Base-by-base conservation (phyloP, 164 flowering plant genomes). In the Macadamia integrifolia region DNA sequence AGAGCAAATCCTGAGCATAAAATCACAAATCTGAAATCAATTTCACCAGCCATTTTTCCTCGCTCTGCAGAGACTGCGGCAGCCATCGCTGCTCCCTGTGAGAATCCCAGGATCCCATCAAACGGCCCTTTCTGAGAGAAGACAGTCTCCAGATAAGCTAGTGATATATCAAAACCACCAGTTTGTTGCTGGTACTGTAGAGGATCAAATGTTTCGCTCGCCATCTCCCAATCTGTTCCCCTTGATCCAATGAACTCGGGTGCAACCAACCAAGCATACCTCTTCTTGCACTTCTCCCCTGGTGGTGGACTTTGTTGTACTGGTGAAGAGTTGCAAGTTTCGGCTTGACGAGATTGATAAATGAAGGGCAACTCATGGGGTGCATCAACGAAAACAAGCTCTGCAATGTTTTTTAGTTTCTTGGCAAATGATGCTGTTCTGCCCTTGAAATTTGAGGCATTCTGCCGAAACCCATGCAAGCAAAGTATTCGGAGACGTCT, bases 381-480 rank as follows among this genome's bases (percentile, higher is more conserved):
- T 53, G 91, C 99, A 79, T 94, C 85, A 3, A 94, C 67, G 72
- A 79, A 94, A 58, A 90, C 86, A 66, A 94, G 80, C 71, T 94
- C 97, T 13, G 82, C 97, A 2, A 92, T 71, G 67, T 69, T 80
- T 71, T 86, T 94, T 57, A 92, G 87, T 75, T 94, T 94, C 81
- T 94, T 94, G 60, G 90, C 89, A 61, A 94, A 67, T 62, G 99
- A 90, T 72, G 88, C 87, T 6, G 89, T 87, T 80, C 99, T 80
- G 76, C 99, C 99, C 73, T 85, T 89, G 74, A 94, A 92, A 69
- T 86, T 73, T 60, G 93, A 88, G n/a, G 97, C 93, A 80, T 86
- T 94, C 77, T 94, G 97, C 70, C 99, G 82, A 76, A 94, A 94
- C 30, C 99, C 99, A 74, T 94, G 99, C 84, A 94, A 81, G 80